These are phyloP conservation scores for Rhodomyrtus psidioides DNA, from an alignment of 441 rosid genomes.

Conservation along the genomic window DNA sequence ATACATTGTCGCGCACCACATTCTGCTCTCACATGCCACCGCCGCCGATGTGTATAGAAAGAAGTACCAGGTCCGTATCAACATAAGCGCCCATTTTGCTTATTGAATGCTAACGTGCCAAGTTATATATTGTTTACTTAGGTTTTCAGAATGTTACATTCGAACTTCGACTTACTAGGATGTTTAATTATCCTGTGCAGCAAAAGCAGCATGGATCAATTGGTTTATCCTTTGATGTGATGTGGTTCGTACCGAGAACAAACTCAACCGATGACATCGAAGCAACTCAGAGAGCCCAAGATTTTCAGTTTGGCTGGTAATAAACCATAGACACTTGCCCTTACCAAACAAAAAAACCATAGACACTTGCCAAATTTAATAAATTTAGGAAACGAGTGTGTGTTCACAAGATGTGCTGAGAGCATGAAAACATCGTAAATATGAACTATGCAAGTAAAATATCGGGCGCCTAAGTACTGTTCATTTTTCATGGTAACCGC, in stretches of 20 bases:
- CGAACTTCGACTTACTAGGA: not conserved
- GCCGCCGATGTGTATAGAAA: constrained; percentile 38
- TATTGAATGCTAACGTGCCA: not conserved
- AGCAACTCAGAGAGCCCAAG: constrained; percentile 75
- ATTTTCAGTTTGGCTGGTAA: constrained; percentile 86
- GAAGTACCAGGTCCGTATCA: constrained; percentile 41
- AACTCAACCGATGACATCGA: constrained; percentile 42
- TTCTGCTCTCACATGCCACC: constrained; percentile 46
- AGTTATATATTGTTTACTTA: too few species aligned
- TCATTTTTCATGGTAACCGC: not conserved
- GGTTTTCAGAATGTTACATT: not conserved
- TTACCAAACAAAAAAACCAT: too few species aligned
- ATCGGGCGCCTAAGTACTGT: not conserved
- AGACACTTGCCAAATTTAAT: not conserved
- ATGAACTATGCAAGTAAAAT: not conserved
- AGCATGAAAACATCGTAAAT: not conserved
- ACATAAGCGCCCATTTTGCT: not conserved
- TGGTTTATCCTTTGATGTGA: constrained; percentile 55
- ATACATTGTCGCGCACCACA: constrained; percentile 61
- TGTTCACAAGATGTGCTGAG: not conserved
- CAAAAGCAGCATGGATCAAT: constrained; percentile 48
- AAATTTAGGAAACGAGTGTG: not conserved
- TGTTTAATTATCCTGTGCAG: constrained; percentile 13
- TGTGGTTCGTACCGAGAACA: constrained; percentile 51
- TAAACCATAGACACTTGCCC: not conserved